Base-by-base conservation (phyloP, 176 grass and related monocot species). In the Cenchrus purpureus region DNA sequence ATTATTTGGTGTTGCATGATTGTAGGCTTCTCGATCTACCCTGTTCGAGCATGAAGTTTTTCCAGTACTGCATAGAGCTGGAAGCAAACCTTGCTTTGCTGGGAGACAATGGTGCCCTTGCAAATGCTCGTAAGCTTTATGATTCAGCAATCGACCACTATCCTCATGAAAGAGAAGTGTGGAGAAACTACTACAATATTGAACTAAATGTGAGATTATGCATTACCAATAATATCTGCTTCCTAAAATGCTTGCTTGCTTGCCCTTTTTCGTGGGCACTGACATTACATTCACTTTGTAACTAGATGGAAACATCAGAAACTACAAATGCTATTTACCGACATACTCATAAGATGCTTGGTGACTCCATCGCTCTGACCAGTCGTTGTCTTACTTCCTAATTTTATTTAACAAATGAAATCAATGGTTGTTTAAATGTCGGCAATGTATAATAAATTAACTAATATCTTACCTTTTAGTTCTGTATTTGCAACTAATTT, bases 121-220 rank as follows among this genome's bases (percentile, higher is more conserved):
- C 43, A 52, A 79, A 86, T 82, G 88, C 83, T 2, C 85, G 83
- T 12, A 88, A 86, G 60, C 78, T 95, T 34, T 95, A 88, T 76
- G 90, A 90, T 46, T 86, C 88, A 49, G 86, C 83, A 65, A 25
- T 88, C 40, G 60, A 58, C 76, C 43, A 86, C 11, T 84, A 92
- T 83, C 65, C 85, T 10, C 85, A 92, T 52, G 81, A 88, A 66
- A 95, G 71, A 52, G 76, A 88, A 32, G 34, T 95, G 10, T 92
- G 88, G 90, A 90, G 82, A 22, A 92, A 90, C 66, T 95, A 90
- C 85, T 95, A 92, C 81, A 55, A 48, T n/a, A 77, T 95, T 79
- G 93, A 92, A 74, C 37, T 88, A 58, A 95, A 90, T 90, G 93
- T 82, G 64, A 78, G 87, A 71, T 8, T 53, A 13, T 13, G n/a